phyloP scores from a whole-genome alignment of 768 basidiomycete genomes.

The Royoungia palumana region DNA sequence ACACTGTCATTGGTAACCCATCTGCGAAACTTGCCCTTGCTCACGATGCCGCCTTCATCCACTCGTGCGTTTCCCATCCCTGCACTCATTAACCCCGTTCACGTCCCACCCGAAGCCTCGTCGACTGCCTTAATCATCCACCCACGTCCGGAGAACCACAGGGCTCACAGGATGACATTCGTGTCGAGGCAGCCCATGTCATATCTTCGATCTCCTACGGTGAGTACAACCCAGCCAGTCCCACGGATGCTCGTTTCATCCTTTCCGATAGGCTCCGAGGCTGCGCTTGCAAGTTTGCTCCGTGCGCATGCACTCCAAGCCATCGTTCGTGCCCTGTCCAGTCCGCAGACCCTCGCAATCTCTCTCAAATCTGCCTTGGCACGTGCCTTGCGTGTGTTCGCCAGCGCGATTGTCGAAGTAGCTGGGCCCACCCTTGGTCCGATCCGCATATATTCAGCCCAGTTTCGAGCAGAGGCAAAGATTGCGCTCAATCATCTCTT shows the following conservation, averaged over 20 bases:
- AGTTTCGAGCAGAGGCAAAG: constrained; percentile 50
- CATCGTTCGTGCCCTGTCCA: constrained; percentile 59
- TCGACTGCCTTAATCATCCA: constrained; percentile 54
- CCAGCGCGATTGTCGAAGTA: constrained; percentile 58
- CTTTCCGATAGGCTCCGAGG: constrained; percentile 49
- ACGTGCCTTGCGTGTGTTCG: constrained; percentile 59
- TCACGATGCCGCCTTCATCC: constrained; percentile 53
- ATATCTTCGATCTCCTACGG: constrained; percentile 73
- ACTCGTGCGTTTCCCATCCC: constrained; percentile 40
- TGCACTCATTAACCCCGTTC: neutral
- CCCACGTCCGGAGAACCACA: constrained; percentile 32
- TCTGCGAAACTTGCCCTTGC: constrained; percentile 62
- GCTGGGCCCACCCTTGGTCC: constrained; percentile 72
- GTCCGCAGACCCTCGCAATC: constrained; percentile 31
- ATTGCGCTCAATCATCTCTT: constrained; percentile 59
- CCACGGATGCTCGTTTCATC: neutral
- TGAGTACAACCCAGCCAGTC: constrained; percentile 14
- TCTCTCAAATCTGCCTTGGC: constrained; percentile 55
- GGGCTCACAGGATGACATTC: constrained; percentile 47
- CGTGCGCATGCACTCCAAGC: constrained; percentile 55
- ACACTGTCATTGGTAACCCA: constrained; percentile 76
- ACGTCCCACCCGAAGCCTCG: constrained; percentile 43
- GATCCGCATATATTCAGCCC: constrained; percentile 34
- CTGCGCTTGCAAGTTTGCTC: constrained; percentile 56
- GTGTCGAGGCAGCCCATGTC: constrained; percentile 73